Evolutionary conservation across 2,329 filamentous ascomycete species (phyloP).

Genomic region (Myriosclerotinia duriaeana): DNA sequence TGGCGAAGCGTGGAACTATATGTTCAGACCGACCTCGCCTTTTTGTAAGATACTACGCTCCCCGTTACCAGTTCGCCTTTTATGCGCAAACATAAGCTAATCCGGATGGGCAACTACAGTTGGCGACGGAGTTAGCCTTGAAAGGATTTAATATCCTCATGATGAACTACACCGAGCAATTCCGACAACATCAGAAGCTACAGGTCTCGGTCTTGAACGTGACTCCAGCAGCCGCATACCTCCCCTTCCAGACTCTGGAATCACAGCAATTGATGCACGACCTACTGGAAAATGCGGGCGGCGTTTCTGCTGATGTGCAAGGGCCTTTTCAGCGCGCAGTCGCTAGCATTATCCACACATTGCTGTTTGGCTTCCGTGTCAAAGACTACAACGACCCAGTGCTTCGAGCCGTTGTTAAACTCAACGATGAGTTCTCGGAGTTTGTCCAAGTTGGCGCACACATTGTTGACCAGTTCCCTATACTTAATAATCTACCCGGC

Average conservation of each 20-base stretch:
- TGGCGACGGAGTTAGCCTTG: constrained; percentile 14
- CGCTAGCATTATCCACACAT: constrained; percentile 7
- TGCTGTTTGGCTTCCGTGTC: constrained; percentile 15
- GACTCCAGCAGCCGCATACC: constrained; percentile 8
- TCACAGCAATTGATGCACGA: constrained; percentile 18
- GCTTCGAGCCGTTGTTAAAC: constrained; percentile 7
- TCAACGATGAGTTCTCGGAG: constrained; percentile 17
- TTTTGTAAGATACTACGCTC: constrained; percentile 14
- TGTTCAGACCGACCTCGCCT: constrained; percentile 19
- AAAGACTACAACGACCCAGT: constrained; percentile 13
- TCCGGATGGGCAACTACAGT: neutral
- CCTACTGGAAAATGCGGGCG: constrained; percentile 1
- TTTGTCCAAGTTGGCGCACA: constrained; percentile 8
- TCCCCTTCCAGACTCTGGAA: constrained; percentile 8
- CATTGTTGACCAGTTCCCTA: constrained; percentile 14
- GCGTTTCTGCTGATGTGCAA: constrained; percentile 4
- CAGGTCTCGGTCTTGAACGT: constrained; percentile 8
- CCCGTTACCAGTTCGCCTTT: neutral
- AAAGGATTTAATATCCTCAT: constrained; percentile 14
- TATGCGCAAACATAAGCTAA: neutral
- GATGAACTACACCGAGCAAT: constrained; percentile 17
- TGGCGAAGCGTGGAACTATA: constrained; percentile 8
- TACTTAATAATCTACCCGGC: constrained; percentile 12
- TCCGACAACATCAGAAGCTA: constrained; percentile 15
- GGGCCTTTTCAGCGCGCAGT: constrained; percentile 8